Evolutionary conservation across 306 rosid genomes (phyloP), one percentile per base, ranked within the genome.

Genomic region (Pyrus bretschneideri): DNA sequence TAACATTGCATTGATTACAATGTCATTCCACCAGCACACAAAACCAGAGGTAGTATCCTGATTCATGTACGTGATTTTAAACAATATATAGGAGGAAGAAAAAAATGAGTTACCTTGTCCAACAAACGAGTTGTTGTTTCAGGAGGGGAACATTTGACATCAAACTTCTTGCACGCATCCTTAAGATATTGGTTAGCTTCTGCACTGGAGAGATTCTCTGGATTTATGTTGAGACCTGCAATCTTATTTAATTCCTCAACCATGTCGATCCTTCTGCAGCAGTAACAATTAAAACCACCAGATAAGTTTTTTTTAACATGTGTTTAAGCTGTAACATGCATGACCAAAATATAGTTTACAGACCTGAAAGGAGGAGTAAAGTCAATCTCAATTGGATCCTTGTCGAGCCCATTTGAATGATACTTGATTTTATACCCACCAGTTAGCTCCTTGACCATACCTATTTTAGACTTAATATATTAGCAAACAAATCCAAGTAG

Each of bases 181-280:
- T 73, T 95, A 45, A 95, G 81, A 86, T 89, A 89, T 77, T 84
- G 84, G 84, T 89, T 92, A 58, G 97, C 86, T 83, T 95, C 96
- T 73, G 85, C 91, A 69, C 97, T 83, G 0, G 96, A 61, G 29
- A 92, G 81, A 83, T 95, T 91, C 83, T 86, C 88, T 42, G 99
- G 99, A 46, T 74, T 45, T 77, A 92, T 95, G 78, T 57, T 85
- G 35, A 95, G 91, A 79, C 81, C 84, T 9, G 97, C 97, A 44
- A 87, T 74, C 91, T 84, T 84, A 83, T 95, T 96, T 78, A 95
- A 78, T 70, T 76, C 99, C 69, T 82, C 97, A 25, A 95, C 86
- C 99, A 92, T 92, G 83, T 95, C 99, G 81, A 95, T 86, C 88
- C 97, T 86, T 75, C 97, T 94, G 91, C 70, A 88, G 79, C 62